Percentiles rank a stretch among this genome's conserved stretches.
phyloP scores from a whole-genome alignment of 2,329 filamentous ascomycete genomes.

The Fusarium sp. region DNA sequence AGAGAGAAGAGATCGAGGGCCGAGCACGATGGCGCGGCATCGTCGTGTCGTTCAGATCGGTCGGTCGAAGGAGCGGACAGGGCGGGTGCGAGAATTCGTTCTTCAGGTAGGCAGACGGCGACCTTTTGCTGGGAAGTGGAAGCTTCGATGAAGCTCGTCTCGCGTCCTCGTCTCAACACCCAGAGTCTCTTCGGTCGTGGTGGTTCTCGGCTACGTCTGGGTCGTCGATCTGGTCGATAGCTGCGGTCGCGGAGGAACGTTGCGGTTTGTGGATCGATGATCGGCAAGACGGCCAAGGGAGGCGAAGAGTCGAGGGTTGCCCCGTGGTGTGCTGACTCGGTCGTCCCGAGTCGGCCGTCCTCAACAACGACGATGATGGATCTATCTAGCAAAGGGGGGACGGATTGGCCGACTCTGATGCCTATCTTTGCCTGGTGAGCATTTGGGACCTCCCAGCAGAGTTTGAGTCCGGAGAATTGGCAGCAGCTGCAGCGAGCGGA shows the following conservation, averaged over 20 bases:
- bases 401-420: neutral
- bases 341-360: conserved; percentile 20
- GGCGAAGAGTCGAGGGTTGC: conserved; percentile 26
- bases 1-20: conserved; percentile 32
- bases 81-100: conserved; percentile 5
- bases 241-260: conserved; percentile 20
- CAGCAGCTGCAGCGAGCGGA: conserved; percentile 24
- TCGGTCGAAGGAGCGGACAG: conserved; percentile 19
- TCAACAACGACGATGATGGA: neutral
- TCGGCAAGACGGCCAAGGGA: conserved; percentile 39
- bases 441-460: neutral
- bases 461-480: conserved; percentile 22
- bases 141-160: conserved; percentile 7
- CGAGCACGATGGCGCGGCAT: conserved; percentile 44
- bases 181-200: conserved; percentile 4
- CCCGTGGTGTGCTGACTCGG: conserved; percentile 32
- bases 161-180: conserved; percentile 1
- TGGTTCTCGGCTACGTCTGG: neutral
- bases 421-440: conserved; percentile 7
- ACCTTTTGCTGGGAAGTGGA: neutral
- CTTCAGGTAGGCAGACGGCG: conserved; percentile 4
- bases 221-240: conserved; percentile 7
- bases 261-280: conserved; percentile 38
- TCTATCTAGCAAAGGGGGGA: neutral
- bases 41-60: conserved; percentile 33